Conservation (phyloP, 352 stramenopile genomes). For the Globisporangium yorkense region DNA sequence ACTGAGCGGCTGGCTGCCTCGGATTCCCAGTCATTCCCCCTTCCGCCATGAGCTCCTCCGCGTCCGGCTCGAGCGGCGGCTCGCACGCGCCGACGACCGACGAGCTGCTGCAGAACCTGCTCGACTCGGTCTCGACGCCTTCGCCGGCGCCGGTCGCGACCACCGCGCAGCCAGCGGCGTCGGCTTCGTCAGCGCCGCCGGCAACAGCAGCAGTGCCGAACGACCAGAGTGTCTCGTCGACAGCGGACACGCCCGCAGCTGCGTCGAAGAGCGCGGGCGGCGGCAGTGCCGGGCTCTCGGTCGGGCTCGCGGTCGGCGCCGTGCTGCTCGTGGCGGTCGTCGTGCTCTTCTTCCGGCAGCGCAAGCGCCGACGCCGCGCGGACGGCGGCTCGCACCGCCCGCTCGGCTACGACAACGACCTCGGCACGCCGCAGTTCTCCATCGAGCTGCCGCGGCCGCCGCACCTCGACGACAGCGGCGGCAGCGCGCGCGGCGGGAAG, state of each 20-base stretch:
- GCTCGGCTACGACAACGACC: conserved; percentile 3
- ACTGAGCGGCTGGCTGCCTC: too few species aligned
- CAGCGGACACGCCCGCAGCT: neutral
- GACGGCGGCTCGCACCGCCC: neutral
- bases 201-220: neutral
- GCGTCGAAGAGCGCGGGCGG: conserved; percentile 1
- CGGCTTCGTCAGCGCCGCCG: neutral
- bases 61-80: conserved; percentile 4
- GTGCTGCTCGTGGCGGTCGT: conserved; percentile 10
- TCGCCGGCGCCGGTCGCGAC: neutral
- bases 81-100: conserved; percentile 6
- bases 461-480: neutral
- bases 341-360: conserved; percentile 13
- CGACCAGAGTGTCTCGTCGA: conserved; percentile 6
- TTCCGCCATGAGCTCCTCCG: conserved; percentile 10
- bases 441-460: conserved; percentile 15
- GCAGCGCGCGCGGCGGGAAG: too few species aligned
- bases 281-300: conserved; percentile 3
- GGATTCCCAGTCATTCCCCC: too few species aligned
- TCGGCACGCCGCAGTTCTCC: conserved; percentile 17
- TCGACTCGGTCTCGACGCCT: conserved; percentile 15
- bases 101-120: conserved; percentile 16
- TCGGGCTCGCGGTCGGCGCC: conserved; percentile 8
- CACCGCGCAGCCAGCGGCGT: neutral
- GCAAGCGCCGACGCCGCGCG: conserved; percentile 6